Evolutionary conservation across 1,284 basidiomycete genomes (phyloP), one percentile per base, ranked within the genome.

Genomic region (Fomitopsis betulina): DNA sequence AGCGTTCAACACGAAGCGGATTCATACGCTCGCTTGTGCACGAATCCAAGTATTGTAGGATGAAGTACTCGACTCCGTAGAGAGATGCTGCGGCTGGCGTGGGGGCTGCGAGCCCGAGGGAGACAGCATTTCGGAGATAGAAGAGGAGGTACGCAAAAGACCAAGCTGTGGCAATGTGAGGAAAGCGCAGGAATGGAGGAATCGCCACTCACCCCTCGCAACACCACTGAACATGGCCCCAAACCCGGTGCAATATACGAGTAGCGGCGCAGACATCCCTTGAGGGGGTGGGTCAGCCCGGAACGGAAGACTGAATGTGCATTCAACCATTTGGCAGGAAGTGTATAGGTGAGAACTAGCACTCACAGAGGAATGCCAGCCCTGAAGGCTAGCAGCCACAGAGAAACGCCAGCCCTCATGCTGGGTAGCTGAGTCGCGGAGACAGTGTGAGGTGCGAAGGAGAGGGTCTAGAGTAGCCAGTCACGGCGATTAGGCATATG

Each of bases 141-240:
- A 80, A 57, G 30, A 79, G 68, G 38, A 80, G 70, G 58, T 80
- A 81, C 27, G 72, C 78, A 47, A 80, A 64, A 9, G 79, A 75
- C 78, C 79, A 80, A 1, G 79, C 79, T 80, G 52, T 43, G 9
- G 25, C 45, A 37, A 51, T 51, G 43, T 13, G 3, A 43, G 51
- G 35, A 51, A 10, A 53, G 39, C 23, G 9, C 37, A 19, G 2
- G 43, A 33, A 3, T 35, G 49, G 12, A 3, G 58, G 10, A n/a
- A 1, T 42, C 21, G 21, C 7, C 15, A 42, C 67, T 39, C 47
- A 75, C 78, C 75, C 50, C 79, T 80, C 17, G 74, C 66, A 25
- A 80, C 75, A 0, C 79, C 78, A 56, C 75, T 73, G 54, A 81
- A 79, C n/a, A 77, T 72, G 7, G 75, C 65, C 17, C 76, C 72